A percentile compares a stretch with the other conserved stretches of the same genome.
Evolutionary conservation across 164 flowering plant genomes (phyloP).

Genomic region (Saururus chinensis): DNA sequence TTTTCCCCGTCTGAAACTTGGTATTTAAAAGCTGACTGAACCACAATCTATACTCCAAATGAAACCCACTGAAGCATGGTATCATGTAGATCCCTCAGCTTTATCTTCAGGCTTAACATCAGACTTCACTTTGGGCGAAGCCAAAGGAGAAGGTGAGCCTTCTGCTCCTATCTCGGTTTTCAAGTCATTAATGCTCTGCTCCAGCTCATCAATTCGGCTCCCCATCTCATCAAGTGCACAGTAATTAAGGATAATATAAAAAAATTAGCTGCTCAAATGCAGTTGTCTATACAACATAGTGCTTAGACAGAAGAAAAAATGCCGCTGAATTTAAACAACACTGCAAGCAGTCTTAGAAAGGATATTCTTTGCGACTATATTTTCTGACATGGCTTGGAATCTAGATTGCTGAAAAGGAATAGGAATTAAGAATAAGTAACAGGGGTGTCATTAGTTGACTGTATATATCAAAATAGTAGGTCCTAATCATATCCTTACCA

Average conservation of each 20-base stretch:
- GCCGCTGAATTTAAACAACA: background rate
- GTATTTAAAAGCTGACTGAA: too few relatives aligned
- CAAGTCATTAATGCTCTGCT: slow-evolving; percentile 83
- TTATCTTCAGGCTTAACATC: slow-evolving; percentile 15
- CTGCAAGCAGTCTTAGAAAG: slow-evolving; percentile 23
- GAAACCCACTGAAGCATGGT: too few relatives aligned
- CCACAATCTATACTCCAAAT: too few relatives aligned
- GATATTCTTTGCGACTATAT: slow-evolving; percentile 88
- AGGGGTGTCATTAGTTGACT: too few relatives aligned
- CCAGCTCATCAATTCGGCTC: slow-evolving; percentile 63
- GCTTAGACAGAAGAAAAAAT: too few relatives aligned
- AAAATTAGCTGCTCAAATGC: too few relatives aligned
- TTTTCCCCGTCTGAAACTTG: too few relatives aligned
- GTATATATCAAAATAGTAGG: background rate
- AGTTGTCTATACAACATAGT: too few relatives aligned
- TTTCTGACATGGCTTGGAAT: slow-evolving; percentile 86
- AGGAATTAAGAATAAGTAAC: background rate
- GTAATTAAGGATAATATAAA: slow-evolving; percentile 31
- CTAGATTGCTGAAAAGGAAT: slow-evolving; percentile 67
- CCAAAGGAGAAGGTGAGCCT: slow-evolving; percentile 54
- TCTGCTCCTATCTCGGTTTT: slow-evolving; percentile 70
- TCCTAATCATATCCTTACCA: background rate
- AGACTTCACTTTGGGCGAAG: slow-evolving; percentile 9
- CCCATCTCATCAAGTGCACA: slow-evolving; percentile 86
- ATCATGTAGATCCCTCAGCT: background rate